phyloP scores from a whole-genome alignment of 1,284 basidiomycete species.

The Pseudozyma tsukubaensis region DNA sequence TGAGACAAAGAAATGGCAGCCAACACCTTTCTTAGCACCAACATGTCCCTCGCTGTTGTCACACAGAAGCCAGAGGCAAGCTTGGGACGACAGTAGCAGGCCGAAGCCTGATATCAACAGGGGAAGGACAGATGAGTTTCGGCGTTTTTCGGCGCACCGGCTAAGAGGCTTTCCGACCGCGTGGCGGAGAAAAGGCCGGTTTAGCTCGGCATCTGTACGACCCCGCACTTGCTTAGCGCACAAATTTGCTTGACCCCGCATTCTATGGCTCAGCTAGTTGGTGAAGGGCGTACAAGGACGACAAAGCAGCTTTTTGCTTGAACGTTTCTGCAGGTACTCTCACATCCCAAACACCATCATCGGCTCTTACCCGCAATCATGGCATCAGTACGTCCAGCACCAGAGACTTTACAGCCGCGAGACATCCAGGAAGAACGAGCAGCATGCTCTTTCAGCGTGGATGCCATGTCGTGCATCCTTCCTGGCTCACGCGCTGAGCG shows the following conservation, averaged over 20 bases:
- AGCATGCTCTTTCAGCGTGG: constrained; percentile 51
- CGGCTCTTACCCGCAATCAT: constrained; percentile 3
- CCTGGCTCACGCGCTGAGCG: constrained; percentile 42
- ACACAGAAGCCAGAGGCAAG: no score
- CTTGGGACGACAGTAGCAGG: no score
- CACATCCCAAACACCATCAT: background rate
- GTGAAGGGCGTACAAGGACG: background rate
- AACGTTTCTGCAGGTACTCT: background rate
- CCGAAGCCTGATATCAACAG: no score
- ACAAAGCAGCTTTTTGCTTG: background rate
- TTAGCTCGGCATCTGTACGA: no score
- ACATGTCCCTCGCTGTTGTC: no score
- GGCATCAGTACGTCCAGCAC: constrained; percentile 34
- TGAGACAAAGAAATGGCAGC: no score
- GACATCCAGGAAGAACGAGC: constrained; percentile 46
- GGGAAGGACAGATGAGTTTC: background rate
- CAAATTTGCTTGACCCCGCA: no score
- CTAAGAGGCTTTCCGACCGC: background rate
- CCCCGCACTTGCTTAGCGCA: no score
- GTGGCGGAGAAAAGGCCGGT: background rate
- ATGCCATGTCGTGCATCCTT: constrained; percentile 55
- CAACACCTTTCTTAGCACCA: no score
- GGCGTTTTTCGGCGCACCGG: constrained; percentile 3
- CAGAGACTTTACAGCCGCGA: constrained; percentile 48
- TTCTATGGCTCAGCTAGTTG: no score